Evolutionary conservation across 768 basidiomycete genomes (phyloP).

Genomic region (Baorangia bicolor): DNA sequence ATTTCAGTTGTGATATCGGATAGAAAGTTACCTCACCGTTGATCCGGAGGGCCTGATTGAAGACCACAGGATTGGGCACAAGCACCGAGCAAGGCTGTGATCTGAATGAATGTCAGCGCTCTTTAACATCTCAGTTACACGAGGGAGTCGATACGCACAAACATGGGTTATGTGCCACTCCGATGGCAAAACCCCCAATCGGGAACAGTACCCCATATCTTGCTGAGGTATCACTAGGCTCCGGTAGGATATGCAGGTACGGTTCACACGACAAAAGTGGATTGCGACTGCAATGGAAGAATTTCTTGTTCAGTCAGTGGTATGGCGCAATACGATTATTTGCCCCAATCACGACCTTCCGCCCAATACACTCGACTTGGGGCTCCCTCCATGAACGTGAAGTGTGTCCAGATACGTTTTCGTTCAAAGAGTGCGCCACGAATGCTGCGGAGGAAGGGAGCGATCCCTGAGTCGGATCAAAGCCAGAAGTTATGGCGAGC

Average conservation of each 20-base stretch:
- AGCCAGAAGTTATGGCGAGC: conserved; percentile 10
- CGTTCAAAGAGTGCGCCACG: conserved; percentile 5
- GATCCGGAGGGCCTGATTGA: conserved; percentile 4
- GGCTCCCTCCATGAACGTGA: conserved; percentile 2
- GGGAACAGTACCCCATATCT: conserved; percentile 26
- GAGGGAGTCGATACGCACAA: conserved; percentile 9
- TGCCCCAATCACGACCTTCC: conserved; percentile 14
- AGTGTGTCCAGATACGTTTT: conserved; percentile 8
- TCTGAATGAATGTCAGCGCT: conserved; percentile 10
- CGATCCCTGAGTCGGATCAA: conserved; percentile 31
- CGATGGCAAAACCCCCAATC: conserved; percentile 5
- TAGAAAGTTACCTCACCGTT: conserved; percentile 7
- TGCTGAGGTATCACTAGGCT: neutral
- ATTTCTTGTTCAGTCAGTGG: conserved; percentile 5
- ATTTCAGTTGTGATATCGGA: conserved; percentile 23
- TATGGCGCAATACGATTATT: conserved; percentile 6
- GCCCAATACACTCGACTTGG: conserved; percentile 8
- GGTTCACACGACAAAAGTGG: conserved; percentile 12
- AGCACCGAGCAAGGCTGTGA: conserved; percentile 10
- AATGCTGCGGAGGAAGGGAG: conserved; percentile 12
- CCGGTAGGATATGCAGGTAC: conserved; percentile 9
- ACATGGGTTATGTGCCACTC: neutral
- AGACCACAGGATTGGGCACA: conserved; percentile 4
- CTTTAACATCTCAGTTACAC: conserved; percentile 4
- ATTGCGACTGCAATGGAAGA: conserved; percentile 15